Evolutionary conservation across 495 filamentous ascomycete genomes (phyloP), one percentile per base, ranked within the genome.

Genomic region (Neurospora sp.): DNA sequence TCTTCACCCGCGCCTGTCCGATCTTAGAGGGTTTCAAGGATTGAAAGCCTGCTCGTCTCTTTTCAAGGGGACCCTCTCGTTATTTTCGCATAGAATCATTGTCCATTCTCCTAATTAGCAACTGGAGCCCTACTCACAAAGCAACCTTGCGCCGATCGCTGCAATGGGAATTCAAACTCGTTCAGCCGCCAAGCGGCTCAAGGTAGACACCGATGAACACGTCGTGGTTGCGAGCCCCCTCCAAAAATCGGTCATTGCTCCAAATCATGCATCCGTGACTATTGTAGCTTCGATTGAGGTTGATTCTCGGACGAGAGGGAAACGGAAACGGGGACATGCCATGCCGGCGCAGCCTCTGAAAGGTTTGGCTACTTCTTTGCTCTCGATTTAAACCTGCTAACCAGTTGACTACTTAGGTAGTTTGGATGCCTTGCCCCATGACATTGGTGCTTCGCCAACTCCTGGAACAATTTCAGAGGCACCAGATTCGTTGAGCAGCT

Each of bases 361-460:
- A 42, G 78, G 78, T 37, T 65, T 14, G 79, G 72, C 22, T 83
- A 73, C 75, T 69, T 2, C 3, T 65, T 65, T 35, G 53, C 53
- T 65, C 31, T 37, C 53, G 1, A 59, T 27, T 27, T 27, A 11
- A 59, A 1, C 48, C 20, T 59, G 48, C 48, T 59, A 59, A 59
- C 20, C 1, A 31, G 20, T 27, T 59, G 48, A 59, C 27, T 8
- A 8, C 14, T 35, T 65, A 65, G 53, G 27, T 61, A 6, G 22
- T 61, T 2, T 12, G 11, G 7, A 65, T 16, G 73, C 75, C 16
- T 73, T 86, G 14, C 82, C 81, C 3, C 85, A 85, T 75, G 80
- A 80, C 16, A 78, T 86, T 78, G 83, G 83, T 1, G 27, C 71
- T 71, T 18, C 35, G 53, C 27, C 12, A 65, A 18, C 14, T 1